Evolutionary conservation across 2,329 filamentous ascomycete species (phyloP).

Genomic region (Penicillium sp.): DNA sequence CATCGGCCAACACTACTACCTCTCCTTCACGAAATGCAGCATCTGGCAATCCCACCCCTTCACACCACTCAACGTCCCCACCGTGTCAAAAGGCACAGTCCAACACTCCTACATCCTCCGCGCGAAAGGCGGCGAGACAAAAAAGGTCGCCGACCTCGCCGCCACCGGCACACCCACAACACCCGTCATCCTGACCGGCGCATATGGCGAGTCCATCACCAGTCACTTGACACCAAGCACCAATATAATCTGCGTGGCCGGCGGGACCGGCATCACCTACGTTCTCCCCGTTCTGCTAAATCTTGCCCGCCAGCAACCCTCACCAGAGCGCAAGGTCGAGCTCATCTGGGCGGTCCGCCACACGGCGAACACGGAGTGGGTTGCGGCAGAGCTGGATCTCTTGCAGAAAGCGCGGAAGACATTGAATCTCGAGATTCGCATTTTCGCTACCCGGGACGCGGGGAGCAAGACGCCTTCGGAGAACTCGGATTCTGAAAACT

Average conservation of each 20-base stretch:
- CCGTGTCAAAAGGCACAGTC: constrained; percentile 22
- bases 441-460: constrained; percentile 53
- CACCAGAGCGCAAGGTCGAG: constrained; percentile 43
- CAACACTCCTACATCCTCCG: constrained; percentile 38
- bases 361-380: constrained; percentile 49
- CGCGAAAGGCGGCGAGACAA: constrained; percentile 38
- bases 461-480: constrained; percentile 2
- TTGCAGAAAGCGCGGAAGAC: constrained; percentile 37
- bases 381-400: constrained; percentile 48
- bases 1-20: constrained; percentile 62
- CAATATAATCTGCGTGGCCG: constrained; percentile 46
- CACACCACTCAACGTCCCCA: constrained; percentile 52
- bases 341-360: constrained; percentile 59
- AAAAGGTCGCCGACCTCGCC: constrained; percentile 20
- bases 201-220: constrained; percentile 51
- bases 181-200: constrained; percentile 53
- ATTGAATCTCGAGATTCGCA: constrained; percentile 43
- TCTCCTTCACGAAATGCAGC: constrained; percentile 57
- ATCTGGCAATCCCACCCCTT: constrained; percentile 68
- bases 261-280: constrained; percentile 53
- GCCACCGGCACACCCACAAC: constrained; percentile 32
- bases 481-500: constrained; percentile 1
- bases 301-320: constrained; percentile 19
- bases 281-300: constrained; percentile 46
- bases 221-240: constrained; percentile 36